Percentiles rank a stretch among this genome's conserved stretches.
phyloP scores from a whole-genome alignment of 306 rosid genomes.

The Cicer pinnatifidum region DNA sequence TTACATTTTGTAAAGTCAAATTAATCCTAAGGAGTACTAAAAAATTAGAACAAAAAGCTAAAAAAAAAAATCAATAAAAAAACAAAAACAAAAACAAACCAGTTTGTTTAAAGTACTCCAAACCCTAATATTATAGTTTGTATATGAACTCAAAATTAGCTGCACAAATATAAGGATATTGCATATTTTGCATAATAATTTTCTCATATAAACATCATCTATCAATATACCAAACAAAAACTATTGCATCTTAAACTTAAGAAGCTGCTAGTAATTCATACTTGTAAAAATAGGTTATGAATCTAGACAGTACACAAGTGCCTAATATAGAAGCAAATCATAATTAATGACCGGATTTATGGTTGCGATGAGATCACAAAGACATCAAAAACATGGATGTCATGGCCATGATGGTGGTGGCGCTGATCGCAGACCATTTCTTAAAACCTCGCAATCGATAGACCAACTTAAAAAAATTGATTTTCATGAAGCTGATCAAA shows the following conservation, averaged over 20 bases:
- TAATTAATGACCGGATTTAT: background rate
- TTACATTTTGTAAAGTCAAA: no score
- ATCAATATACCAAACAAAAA: background rate
- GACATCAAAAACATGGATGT: background rate
- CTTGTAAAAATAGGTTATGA: conserved; percentile 18
- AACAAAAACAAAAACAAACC: background rate
- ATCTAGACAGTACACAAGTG: background rate
- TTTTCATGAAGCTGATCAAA: conserved; percentile 2
- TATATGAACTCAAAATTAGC: conserved; percentile 8
- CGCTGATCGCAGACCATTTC: background rate
- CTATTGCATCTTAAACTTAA: background rate
- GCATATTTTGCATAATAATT: background rate
- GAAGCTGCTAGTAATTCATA: conserved; percentile 1
- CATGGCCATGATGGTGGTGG: background rate
- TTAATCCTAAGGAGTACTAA: no score
- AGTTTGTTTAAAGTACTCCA: background rate
- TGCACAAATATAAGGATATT: background rate
- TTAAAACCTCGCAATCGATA: background rate
- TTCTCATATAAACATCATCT: background rate
- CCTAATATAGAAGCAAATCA: conserved; percentile 1
- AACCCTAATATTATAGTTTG: conserved; percentile 28
- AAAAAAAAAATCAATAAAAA: no score
- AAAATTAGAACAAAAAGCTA: no score
- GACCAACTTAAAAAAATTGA: background rate
- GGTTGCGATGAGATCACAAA: background rate